Evolutionary conservation across 257 asterid genomes (phyloP), one percentile per base, ranked within the genome.

Genomic region (Gynochthodes officinalis): DNA sequence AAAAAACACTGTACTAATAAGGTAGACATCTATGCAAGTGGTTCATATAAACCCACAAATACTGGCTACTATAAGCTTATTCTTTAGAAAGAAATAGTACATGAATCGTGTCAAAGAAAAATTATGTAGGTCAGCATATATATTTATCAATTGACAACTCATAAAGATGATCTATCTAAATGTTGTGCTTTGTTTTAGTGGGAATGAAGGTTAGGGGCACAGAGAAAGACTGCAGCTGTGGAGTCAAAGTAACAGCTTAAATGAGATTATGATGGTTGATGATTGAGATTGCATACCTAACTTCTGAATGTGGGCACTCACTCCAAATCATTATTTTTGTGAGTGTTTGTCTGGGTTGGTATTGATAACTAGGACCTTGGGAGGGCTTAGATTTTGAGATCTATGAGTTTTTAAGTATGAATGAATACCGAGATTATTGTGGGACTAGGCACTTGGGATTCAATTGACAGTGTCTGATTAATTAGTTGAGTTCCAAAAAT

Each of bases 211-310:
- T 63, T 1, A 57, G 54, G 54, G 77, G 13, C 44, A 49, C 52
- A 39, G 64, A 43, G 61, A 68, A 50, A 58, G 53, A 35, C 62
- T 32, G 48, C 37, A 35, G 70, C 57, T 60, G 79, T 67, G 69
- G 67, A 74, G 75, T 70, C 76, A 64, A 73, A 65, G 64, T 35
- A 33, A 74, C 48, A 52, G 42, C 57, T 9, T 30, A 68, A 58
- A 60, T 60, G 53, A 71, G 19, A 77, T 49, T 3, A 64, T 40
- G 71, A 68, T 55, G 59, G 65, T 48, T 63, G 77, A 61, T 67
- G 80, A 81, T 72, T 62, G 69, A 55, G 74, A 82, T 42, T 42
- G 77, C 75, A 69, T 33, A 72, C 80, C 81, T 53, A 78, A 78
- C 75, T 69, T 68, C 55, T 64, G 66, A 68, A 64, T 69, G 79